phyloP scores from a whole-genome alignment of 495 filamentous ascomycete species.

The Daldinia grandis region DNA sequence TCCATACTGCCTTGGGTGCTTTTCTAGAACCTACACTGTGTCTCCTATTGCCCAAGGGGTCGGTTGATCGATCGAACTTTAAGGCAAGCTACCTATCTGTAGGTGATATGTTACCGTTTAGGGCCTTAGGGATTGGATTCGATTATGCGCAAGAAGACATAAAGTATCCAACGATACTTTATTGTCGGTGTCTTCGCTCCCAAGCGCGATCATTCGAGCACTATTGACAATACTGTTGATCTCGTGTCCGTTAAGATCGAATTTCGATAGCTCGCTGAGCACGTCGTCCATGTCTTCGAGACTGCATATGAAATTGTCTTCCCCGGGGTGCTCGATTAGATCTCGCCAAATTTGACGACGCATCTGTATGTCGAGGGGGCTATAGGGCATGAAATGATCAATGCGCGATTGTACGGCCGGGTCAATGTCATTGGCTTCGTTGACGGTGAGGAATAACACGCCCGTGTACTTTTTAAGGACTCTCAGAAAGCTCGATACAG shows the following conservation, averaged over 20 bases:
- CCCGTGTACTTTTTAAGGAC: conserved; percentile 63
- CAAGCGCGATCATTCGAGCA: conserved; percentile 4
- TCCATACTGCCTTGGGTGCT: too few relatives aligned
- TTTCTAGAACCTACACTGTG: neutral
- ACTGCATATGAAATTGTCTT: neutral
- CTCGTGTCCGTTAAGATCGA: conserved; percentile 52
- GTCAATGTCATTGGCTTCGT: conserved; percentile 59
- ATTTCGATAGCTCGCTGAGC: conserved; percentile 49
- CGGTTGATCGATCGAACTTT: neutral
- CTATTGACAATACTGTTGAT: conserved; percentile 66
- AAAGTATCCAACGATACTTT: neutral
- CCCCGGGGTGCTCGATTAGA: conserved; percentile 37
- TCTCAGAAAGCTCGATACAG: conserved; percentile 48
- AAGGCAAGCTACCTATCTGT: neutral
- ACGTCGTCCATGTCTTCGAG: conserved; percentile 19
- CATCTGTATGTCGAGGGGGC: conserved; percentile 49
- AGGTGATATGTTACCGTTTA: neutral
- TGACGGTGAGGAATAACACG: conserved; percentile 67
- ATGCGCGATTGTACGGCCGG: conserved; percentile 61
- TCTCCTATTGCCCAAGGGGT: neutral
- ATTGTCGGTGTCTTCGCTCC: neutral
- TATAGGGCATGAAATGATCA: conserved; percentile 59
- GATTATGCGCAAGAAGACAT: conserved; percentile 3
- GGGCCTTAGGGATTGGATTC: neutral
- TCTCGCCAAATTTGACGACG: conserved; percentile 47